Evolutionary conservation across 257 asterid genomes (phyloP), one percentile per base, ranked within the genome.

Genomic region (Datura wrightii): DNA sequence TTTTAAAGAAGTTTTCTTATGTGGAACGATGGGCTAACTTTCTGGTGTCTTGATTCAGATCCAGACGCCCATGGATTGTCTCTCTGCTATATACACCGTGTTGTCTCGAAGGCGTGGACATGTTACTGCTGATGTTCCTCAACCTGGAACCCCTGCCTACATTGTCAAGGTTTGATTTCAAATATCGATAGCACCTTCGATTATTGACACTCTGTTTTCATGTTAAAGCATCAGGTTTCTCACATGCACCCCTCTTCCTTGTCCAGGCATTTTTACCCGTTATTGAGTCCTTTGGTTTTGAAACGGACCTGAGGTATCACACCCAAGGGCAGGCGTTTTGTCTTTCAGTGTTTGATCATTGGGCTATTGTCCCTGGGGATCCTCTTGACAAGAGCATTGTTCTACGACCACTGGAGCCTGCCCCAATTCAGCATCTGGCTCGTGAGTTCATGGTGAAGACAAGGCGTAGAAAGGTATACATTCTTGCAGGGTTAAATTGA

Each of bases 401-500:
- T 52, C 90, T 96, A 46, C 96, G 98, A 42, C 98, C 99, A 3
- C 89, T 96, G 62, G 99, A 96, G 89, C 99, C 99, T 66, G 99
- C 99, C 63, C 99, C 99, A 39, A 88, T 94, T 86, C 99, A 94
- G 81, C 99, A 96, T 87, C 90, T 96, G 89, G 99, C 98, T 70
- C 97, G 99, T 55, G 99, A 96, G 83, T 96, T 96, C 85, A 94
- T 96, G 99, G 99, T 96, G 78, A 96, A 96, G 91, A 96, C 99
- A 15, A 90, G 99, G 89, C 99, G 99, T 82, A 95, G 98, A 48
- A 96, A 96, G 99, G 99, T 96, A 90, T 81, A 46, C 37, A 18
- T 72, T 52, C 81, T 14, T 19, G 19, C 69, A 44, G 54, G 52
- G 60, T 76, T 86, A 48, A n/a, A 44, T 81, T 78, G 56, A 62